A percentile compares a stretch with the other conserved stretches of the same genome.
Evolutionary conservation across 2,329 filamentous ascomycete species (phyloP).

Genomic region (Trichoderma endophyticum): DNA sequence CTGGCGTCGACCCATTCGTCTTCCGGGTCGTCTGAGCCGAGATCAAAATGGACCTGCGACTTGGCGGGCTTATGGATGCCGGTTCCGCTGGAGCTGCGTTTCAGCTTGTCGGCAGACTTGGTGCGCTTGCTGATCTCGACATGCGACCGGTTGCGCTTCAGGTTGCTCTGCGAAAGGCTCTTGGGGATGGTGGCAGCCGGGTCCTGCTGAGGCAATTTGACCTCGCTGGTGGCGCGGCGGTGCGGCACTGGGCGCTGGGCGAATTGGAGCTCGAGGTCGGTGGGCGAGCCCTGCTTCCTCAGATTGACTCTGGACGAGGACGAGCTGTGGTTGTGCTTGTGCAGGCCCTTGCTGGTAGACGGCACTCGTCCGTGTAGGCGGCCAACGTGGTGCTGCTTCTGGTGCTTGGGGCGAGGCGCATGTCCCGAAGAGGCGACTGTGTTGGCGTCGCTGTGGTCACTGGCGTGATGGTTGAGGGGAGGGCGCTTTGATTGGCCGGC

Average conservation of each 20-base stretch:
- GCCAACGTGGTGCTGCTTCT: constrained; percentile 36
- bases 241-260: constrained; percentile 35
- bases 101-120: constrained; percentile 51
- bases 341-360: constrained; percentile 51
- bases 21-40: constrained; percentile 48
- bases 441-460: constrained; percentile 30
- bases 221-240: constrained; percentile 50
- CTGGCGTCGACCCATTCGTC: constrained; percentile 68
- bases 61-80: constrained; percentile 42
- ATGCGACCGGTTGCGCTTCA: constrained; percentile 61
- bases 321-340: constrained; percentile 39
- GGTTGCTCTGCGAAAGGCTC: constrained; percentile 51
- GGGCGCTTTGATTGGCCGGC: constrained; percentile 56
- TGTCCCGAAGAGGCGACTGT: constrained; percentile 25
- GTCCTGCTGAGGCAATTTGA: constrained; percentile 46
- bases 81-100: constrained; percentile 51
- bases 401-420: constrained; percentile 29
- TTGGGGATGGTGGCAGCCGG: constrained; percentile 48
- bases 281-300: constrained; percentile 43
- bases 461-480: constrained; percentile 37
- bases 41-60: constrained; percentile 60
- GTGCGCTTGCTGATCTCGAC: constrained; percentile 52
- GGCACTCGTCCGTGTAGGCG: constrained; percentile 52
- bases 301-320: constrained; percentile 37
- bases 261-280: constrained; percentile 28